phyloP scores from a whole-genome alignment of 1,284 basidiomycete species.

The Thecaphora thlaspeos region DNA sequence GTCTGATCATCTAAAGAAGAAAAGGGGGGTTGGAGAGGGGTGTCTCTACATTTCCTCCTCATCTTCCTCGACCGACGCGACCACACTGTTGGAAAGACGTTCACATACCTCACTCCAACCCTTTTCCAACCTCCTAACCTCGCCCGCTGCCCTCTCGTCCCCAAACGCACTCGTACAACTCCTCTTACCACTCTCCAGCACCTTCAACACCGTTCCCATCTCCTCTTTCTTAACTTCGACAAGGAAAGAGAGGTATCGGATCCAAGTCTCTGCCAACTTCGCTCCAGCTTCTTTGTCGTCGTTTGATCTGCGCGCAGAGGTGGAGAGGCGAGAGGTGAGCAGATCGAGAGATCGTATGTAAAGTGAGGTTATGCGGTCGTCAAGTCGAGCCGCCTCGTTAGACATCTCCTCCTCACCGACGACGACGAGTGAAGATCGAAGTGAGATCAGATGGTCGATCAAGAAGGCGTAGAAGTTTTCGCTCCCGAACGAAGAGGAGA shows the following conservation, averaged over 20 bases:
- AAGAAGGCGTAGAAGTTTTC: not conserved
- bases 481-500: not conserved
- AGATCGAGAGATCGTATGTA: too few species aligned
- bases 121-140: not conserved
- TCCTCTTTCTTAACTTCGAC: constrained; percentile 2
- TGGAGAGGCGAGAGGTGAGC: too few species aligned
- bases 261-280: constrained; percentile 18
- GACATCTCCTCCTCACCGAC: too few species aligned
- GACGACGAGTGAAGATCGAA: not conserved
- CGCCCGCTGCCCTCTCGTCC: constrained; percentile 1
- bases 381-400: too few species aligned
- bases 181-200: constrained; percentile 9
- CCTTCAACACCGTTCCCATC: constrained; percentile 13
- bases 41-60: too few species aligned
- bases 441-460: not conserved
- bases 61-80: too few species aligned
- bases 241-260: constrained; percentile 10
- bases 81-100: too few species aligned
- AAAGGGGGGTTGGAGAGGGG: too few species aligned
- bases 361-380: too few species aligned
- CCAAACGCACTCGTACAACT: not conserved
- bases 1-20: too few species aligned
- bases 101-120: too few species aligned
- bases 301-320: constrained; percentile 11
- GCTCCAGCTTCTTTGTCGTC: not conserved